Percentiles rank a stretch among this genome's conserved stretches.
Evolutionary conservation across 2,329 filamentous ascomycete species (phyloP).

Genomic region (Stachybotrys echinatus): DNA sequence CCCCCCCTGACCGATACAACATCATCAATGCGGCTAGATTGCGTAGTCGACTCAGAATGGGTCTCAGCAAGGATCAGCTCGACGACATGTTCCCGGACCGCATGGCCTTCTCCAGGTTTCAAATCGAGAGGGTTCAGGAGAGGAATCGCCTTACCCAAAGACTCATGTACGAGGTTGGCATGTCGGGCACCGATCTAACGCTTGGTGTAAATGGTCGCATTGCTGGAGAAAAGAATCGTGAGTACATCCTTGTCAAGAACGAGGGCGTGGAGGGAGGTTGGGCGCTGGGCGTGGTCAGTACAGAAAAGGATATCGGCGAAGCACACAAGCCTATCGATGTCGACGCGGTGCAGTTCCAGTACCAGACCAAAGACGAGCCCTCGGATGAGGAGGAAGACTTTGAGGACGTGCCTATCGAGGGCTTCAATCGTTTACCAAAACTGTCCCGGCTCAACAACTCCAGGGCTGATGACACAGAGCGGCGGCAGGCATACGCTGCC

Average conservation of each 20-base stretch:
- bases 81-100: constrained; percentile 96
- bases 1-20: constrained; percentile 88
- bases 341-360: constrained; percentile 58
- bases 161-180: constrained; percentile 89
- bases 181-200: constrained; percentile 71
- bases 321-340: constrained; percentile 89
- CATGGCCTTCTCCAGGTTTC: constrained; percentile 95
- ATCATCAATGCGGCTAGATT: constrained; percentile 92
- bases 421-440: constrained; percentile 77
- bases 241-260: constrained; percentile 96
- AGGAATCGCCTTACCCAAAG: constrained; percentile 92
- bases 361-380: constrained; percentile 52
- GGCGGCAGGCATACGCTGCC: constrained; percentile 20
- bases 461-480: constrained; percentile 2
- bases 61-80: constrained; percentile 90
- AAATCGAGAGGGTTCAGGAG: constrained; percentile 90
- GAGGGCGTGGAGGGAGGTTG: constrained; percentile 92
- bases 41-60: constrained; percentile 87
- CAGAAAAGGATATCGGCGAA: constrained; percentile 72
- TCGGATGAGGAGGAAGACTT: constrained; percentile 74
- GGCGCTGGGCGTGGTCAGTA: constrained; percentile 90
- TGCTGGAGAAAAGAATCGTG: constrained; percentile 79
- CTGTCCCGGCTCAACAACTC: constrained; percentile 3
- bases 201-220: constrained; percentile 62
- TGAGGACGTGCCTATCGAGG: constrained; percentile 89